These are phyloP conservation scores for Oryza longistaminata DNA, from an alignment of 176 grass and related monocot genomes.

Conservation along the genomic window DNA sequence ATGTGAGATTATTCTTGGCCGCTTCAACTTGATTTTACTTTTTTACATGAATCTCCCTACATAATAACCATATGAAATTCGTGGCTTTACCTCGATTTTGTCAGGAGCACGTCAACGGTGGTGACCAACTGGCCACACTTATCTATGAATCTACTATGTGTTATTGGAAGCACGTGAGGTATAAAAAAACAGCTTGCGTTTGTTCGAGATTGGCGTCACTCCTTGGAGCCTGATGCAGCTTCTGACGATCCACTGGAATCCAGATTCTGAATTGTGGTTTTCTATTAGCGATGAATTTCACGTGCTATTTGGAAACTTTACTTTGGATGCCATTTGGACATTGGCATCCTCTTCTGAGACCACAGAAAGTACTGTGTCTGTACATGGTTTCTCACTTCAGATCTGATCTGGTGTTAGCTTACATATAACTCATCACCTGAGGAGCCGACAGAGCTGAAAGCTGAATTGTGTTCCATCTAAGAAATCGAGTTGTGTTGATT, in stretches of 20 bases:
- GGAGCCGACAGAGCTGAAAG: neutral
- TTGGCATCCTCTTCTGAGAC: neutral
- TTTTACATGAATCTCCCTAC: neutral
- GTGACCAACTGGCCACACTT: no score
- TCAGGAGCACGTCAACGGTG: no score
- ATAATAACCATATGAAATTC: neutral
- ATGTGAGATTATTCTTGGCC: no score
- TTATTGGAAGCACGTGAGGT: neutral
- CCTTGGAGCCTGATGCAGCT: neutral
- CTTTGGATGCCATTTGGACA: neutral
- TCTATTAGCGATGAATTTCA: neutral
- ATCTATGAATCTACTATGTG: neutral
- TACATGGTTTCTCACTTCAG: neutral
- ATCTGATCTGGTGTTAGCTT: neutral
- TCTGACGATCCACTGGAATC: neutral
- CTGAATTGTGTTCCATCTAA: neutral
- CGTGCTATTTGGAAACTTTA: neutral
- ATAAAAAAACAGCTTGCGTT: neutral
- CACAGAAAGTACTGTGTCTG: neutral
- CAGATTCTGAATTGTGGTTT: neutral
- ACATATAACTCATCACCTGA: neutral
- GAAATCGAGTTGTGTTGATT: neutral
- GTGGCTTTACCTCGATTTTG: no score
- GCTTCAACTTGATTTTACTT: neutral
- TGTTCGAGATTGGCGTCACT: constrained; percentile 4